Conservation (phyloP, 1,139 yeast species). For the Candida sanyaensis region DNA sequence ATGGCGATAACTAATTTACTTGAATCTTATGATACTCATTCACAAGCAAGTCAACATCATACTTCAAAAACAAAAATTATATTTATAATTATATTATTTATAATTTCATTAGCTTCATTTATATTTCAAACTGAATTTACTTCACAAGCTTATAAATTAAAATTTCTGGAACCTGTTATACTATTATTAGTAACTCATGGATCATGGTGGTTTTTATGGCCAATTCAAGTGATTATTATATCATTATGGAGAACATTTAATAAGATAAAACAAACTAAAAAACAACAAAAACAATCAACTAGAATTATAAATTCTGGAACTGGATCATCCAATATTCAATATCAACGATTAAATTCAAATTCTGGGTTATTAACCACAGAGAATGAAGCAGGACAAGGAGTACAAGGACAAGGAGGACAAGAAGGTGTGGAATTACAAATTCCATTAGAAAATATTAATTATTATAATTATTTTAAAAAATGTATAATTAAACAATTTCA, state of each 20-base stretch:
- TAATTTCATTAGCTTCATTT: conserved; percentile 63
- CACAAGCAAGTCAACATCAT: conserved; percentile 11
- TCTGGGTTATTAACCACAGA: conserved; percentile 31
- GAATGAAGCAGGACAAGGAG: conserved; percentile 4
- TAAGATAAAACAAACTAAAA: conserved; percentile 20
- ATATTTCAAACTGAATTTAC: conserved; percentile 83
- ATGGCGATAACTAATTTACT: conserved; percentile 21
- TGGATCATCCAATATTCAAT: conserved; percentile 15
- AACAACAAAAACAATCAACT: background rate
- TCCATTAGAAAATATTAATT: conserved; percentile 19
- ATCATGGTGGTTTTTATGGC: conserved; percentile 78
- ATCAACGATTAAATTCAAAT: conserved; percentile 31
- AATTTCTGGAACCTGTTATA: conserved; percentile 70
- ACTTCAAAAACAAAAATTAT: conserved; percentile 41
- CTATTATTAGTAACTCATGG: conserved; percentile 74
- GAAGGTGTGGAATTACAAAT: conserved; percentile 7
- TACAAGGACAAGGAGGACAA: conserved; percentile 1
- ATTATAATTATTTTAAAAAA: conserved; percentile 38
- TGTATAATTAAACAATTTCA: conserved; percentile 51
- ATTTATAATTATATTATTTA: conserved; percentile 58
- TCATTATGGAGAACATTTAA: conserved; percentile 44
- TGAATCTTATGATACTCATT: conserved; percentile 11
- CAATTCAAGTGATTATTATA: conserved; percentile 59
- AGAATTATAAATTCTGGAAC: conserved; percentile 1
- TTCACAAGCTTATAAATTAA: conserved; percentile 61